Evolutionary conservation across 2,329 filamentous ascomycete genomes (phyloP), one percentile per base, ranked within the genome.

Genomic region (Cytospora piceicola): DNA sequence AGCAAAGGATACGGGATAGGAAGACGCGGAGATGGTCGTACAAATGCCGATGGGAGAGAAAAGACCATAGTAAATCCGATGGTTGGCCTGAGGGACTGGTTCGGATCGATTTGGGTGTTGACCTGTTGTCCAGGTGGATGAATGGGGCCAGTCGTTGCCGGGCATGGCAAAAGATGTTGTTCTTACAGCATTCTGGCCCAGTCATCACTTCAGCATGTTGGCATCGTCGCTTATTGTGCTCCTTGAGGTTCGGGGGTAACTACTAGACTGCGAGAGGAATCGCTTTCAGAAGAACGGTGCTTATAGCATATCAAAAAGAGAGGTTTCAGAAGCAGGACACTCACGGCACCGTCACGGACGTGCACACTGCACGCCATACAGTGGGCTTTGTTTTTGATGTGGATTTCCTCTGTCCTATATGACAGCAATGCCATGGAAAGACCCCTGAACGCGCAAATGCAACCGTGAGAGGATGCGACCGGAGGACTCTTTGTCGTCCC

Each of bases 371-470:
- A 4, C 14, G 46, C 27, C 29, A 74, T 77, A 74, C 75, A 75
- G 74, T 74, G 52, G 34, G 32, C 27, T 61, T 62, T 56, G 30
- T 36, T 60, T 54, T 60, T 58, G 52, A 46, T 65, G 58, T 63
- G 58, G 39, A 55, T 71, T 76, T 71, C 69, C 74, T 77, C 73
- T 74, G 76, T 75, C 75, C 76, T 77, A 78, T 75, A 70, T 36
- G 56, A 59, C 49, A 79, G 77, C 73, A 75, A 77, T 78, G 77
- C 76, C 77, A 75, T 77, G 75, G 75, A 76, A 75, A 77, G 76
- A 76, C 74, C 61, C 77, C 76, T 73, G 75, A 79, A 80, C 77
- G 77, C 75, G 77, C 76, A 79, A 79, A 79, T 77, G 78, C 78
- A 80, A 72, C 73, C 68, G 69, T 73, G 70, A 73, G 72, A 74